phyloP scores from a whole-genome alignment of 1,139 yeast genomes.

The Taphrina flavorubra region DNA sequence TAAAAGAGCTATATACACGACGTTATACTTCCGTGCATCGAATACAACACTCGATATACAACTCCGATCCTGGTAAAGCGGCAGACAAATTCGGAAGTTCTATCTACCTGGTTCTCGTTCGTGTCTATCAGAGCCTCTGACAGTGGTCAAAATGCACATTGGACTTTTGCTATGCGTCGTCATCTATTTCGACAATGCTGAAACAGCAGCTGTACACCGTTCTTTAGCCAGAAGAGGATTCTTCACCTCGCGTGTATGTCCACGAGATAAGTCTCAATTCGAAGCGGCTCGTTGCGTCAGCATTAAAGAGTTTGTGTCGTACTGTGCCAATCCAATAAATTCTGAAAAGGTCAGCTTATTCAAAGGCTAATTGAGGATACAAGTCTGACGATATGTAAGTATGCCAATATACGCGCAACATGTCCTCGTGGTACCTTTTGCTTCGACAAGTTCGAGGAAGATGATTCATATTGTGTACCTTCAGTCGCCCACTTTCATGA shows the following conservation, averaged over 20 bases:
- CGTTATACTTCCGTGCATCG: too few species aligned
- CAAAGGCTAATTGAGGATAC: too few species aligned
- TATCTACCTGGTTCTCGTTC: too few species aligned
- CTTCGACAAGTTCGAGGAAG: slow-evolving; percentile 1
- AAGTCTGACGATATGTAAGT: background rate
- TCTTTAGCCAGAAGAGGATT: background rate
- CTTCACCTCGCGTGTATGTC: slow-evolving; percentile 3
- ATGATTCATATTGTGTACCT: background rate
- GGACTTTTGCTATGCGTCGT: background rate
- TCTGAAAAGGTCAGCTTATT: background rate
- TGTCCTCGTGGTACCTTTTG: slow-evolving; percentile 8
- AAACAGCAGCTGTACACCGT: background rate
- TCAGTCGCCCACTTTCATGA: slow-evolving; percentile 5
- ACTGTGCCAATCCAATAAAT: background rate
- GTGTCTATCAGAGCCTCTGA: too few species aligned
- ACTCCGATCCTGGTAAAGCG: too few species aligned
- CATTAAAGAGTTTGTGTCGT: slow-evolving; percentile 1
- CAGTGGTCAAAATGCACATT: background rate
- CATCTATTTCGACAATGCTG: background rate
- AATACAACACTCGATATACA: too few species aligned
- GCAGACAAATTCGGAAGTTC: too few species aligned
- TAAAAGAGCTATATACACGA: too few species aligned
- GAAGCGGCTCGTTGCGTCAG: slow-evolving; percentile 2
- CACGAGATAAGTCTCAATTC: slow-evolving; percentile 4
- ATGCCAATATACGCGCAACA: background rate